Evolutionary conservation across 169 alveolate genomes (phyloP).

Genomic region (Plasmodium knowlesi): DNA sequence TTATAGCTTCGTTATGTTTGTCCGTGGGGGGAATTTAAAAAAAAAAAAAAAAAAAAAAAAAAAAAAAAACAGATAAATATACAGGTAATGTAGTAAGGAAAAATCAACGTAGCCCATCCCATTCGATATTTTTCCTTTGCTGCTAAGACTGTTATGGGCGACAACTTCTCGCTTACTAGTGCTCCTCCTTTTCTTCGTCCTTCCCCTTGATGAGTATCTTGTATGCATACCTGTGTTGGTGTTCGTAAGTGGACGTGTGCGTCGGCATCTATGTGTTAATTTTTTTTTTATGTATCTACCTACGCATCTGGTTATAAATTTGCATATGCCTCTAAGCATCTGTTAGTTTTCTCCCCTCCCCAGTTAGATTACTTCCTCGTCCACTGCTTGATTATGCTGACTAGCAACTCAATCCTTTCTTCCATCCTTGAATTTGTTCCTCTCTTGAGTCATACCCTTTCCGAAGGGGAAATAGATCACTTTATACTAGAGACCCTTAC

Average conservation of each 20-base stretch:
- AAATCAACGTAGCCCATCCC: neutral
- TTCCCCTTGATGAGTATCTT: constrained; percentile 49
- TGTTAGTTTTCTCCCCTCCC: neutral
- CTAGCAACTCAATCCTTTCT: constrained; percentile 37
- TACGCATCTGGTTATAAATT: neutral
- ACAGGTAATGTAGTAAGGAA: neutral
- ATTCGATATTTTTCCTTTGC: neutral
- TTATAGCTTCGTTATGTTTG: constrained; percentile 18
- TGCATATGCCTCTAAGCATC: neutral
- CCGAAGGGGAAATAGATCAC: neutral
- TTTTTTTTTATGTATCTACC: neutral
- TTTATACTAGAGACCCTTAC: neutral
- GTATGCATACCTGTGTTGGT: constrained; percentile 44
- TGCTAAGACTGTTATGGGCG: neutral
- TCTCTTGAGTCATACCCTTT: neutral
- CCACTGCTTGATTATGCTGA: constrained; percentile 51
- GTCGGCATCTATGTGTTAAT: neutral
- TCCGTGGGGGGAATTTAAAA: neutral
- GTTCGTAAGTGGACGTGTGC: neutral
- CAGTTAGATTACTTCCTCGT: constrained; percentile 43
- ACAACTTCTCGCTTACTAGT: constrained; percentile 35
- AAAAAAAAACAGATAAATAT: neutral
- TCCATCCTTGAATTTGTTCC: constrained; percentile 38
- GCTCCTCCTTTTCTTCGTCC: constrained; percentile 50
- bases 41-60: neutral